A percentile compares a stretch with the other conserved stretches of the same genome.
phyloP scores from a whole-genome alignment of 2,329 filamentous ascomycete genomes.

The Didymella exigua region DNA sequence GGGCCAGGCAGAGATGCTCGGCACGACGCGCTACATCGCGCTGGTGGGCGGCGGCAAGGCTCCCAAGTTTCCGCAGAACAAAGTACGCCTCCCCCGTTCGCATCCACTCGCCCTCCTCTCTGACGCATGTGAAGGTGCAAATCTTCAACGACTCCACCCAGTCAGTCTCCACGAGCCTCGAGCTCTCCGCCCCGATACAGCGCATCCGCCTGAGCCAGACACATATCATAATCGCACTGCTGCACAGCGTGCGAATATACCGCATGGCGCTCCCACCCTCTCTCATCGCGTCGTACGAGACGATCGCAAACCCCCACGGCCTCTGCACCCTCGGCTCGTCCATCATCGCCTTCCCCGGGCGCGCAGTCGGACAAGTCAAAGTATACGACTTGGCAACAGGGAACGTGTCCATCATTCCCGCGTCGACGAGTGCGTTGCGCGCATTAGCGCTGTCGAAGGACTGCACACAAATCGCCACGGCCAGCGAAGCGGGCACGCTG shows the following conservation, averaged over 20 bases:
- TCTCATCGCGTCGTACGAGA: constrained; percentile 78
- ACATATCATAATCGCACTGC: constrained; percentile 78
- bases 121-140: constrained; percentile 61
- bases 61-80: constrained; percentile 86
- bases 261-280: constrained; percentile 74
- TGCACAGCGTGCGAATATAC: constrained; percentile 83
- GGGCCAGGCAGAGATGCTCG: constrained; percentile 83
- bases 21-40: constrained; percentile 83
- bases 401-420: constrained; percentile 91
- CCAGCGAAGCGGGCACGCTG: constrained; percentile 90
- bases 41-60: constrained; percentile 86
- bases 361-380: constrained; percentile 86
- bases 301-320: constrained; percentile 80
- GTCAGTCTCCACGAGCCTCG: constrained; percentile 75
- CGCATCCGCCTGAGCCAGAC: constrained; percentile 78
- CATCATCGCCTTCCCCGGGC: constrained; percentile 82
- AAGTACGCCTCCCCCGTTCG: too few species aligned
- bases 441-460: constrained; percentile 81
- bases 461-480: constrained; percentile 82
- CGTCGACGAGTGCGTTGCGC: constrained; percentile 78
- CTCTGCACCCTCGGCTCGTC: constrained; percentile 77
- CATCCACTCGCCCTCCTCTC: constrained; percentile 15
- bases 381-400: constrained; percentile 77
- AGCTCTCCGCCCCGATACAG: constrained; percentile 79
- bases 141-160: constrained; percentile 90